These are phyloP conservation scores for Monosporascus ibericus DNA, from an alignment of 2,329 filamentous ascomycete species.

Conservation along the genomic window DNA sequence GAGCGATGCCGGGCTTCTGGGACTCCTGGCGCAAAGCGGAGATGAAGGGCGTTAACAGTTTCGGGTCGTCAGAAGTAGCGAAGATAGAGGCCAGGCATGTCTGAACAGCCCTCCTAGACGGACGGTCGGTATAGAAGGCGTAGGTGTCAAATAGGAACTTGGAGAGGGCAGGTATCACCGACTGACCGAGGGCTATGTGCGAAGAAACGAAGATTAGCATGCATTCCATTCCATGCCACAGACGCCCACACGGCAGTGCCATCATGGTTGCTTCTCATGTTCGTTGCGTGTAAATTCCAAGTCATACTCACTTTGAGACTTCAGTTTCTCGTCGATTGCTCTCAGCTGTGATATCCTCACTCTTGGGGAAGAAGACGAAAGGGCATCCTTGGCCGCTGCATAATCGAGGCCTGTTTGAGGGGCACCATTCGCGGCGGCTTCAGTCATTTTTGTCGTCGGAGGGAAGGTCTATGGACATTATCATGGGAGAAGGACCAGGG, in stretches of 20 bases:
- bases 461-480: conserved; percentile 28
- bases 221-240: conserved; percentile 4
- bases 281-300: neutral
- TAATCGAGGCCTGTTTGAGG: conserved; percentile 41
- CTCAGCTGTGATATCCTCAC: conserved; percentile 49
- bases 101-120: conserved; percentile 77
- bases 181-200: conserved; percentile 38
- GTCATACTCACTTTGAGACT: conserved; percentile 42
- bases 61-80: conserved; percentile 47
- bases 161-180: conserved; percentile 51
- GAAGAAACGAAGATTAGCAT: conserved; percentile 3
- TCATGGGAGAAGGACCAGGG: conserved; percentile 18
- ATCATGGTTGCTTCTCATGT: too few relatives aligned
- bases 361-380: conserved; percentile 58
- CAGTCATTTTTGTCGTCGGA: conserved; percentile 41
- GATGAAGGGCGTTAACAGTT: conserved; percentile 59
- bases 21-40: conserved; percentile 65
- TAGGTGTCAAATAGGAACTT: conserved; percentile 81
- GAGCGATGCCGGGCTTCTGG: conserved; percentile 69
- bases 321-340: conserved; percentile 50
- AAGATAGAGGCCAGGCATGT: conserved; percentile 68
- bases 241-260: neutral
- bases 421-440: conserved; percentile 37
- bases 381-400: conserved; percentile 39
- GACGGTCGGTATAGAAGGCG: conserved; percentile 77